Conservation (phyloP, 768 basidiomycete genomes). For the Mycena alexandri region DNA sequence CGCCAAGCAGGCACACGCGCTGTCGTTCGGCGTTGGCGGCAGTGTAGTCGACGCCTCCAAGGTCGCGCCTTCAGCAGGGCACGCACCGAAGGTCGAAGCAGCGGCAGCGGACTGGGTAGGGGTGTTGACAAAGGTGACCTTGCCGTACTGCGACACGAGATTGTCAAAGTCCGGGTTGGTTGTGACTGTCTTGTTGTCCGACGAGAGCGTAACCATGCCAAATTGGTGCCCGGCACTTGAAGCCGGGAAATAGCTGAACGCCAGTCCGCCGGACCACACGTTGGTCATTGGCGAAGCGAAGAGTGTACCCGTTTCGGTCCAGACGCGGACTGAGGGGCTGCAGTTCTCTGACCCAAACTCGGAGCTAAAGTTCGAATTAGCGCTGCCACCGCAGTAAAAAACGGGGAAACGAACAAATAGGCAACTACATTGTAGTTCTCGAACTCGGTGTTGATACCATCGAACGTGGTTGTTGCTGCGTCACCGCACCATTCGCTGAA, state of each 20-base stretch:
- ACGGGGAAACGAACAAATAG: conserved; percentile 52
- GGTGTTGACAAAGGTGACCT: conserved; percentile 69
- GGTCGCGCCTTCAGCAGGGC: conserved; percentile 71
- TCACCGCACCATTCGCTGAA: conserved; percentile 55
- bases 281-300: conserved; percentile 80
- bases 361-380: conserved; percentile 10
- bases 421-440: conserved; percentile 80
- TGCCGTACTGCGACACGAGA: conserved; percentile 71
- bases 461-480: conserved; percentile 69
- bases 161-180: conserved; percentile 76
- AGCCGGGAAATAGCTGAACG: conserved; percentile 93
- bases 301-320: conserved; percentile 83
- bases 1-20: conserved; percentile 84
- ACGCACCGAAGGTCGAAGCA: conserved; percentile 68
- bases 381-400: not conserved
- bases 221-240: conserved; percentile 78
- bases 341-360: conserved; percentile 45
- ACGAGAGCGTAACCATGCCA: conserved; percentile 85
- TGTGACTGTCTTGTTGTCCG: conserved; percentile 75
- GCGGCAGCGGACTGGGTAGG: conserved; percentile 61
- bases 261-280: conserved; percentile 90
- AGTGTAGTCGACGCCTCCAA: conserved; percentile 77
- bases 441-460: conserved; percentile 65
- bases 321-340: conserved; percentile 63
- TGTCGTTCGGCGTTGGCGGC: conserved; percentile 87